Conservation (phyloP, 2,329 filamentous ascomycete species). For the Tolypocladium album region DNA sequence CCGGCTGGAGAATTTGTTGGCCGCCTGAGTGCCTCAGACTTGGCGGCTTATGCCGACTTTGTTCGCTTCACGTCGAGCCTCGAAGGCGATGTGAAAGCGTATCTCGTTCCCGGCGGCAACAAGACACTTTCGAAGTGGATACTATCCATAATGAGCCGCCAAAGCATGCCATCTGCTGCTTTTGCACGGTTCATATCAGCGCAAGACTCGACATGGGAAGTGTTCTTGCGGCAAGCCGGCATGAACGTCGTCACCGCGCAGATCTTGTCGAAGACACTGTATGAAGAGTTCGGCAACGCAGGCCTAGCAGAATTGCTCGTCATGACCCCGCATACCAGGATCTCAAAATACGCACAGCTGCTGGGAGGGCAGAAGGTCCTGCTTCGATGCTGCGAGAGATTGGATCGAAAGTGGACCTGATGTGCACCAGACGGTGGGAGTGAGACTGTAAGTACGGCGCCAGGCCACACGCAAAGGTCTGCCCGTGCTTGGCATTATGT, state of each 20-base stretch:
- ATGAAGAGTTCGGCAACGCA: conserved; percentile 10
- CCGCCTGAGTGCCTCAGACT: conserved; percentile 28
- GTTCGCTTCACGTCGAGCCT: conserved; percentile 35
- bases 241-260: conserved; percentile 26
- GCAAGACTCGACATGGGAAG: conserved; percentile 29
- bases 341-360: conserved; percentile 12
- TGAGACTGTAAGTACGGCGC: background rate
- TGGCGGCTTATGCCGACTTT: conserved; percentile 36
- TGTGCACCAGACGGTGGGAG: background rate
- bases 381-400: background rate
- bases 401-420: conserved; percentile 3
- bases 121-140: conserved; percentile 44
- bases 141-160: conserved; percentile 37
- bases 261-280: conserved; percentile 16
- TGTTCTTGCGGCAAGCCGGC: conserved; percentile 23
- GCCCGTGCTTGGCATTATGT: background rate
- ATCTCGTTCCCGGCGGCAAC: conserved; percentile 39
- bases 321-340: conserved; percentile 16
- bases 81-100: conserved; percentile 24
- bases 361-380: conserved; percentile 17
- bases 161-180: conserved; percentile 15
- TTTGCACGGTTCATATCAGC: conserved; percentile 23
- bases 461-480: background rate
- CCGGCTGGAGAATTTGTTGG: conserved; percentile 27
- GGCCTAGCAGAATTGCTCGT: conserved; percentile 20